Evolutionary conservation across 2,329 filamentous ascomycete species (phyloP).

Genomic region (Neonectria ditissima): DNA sequence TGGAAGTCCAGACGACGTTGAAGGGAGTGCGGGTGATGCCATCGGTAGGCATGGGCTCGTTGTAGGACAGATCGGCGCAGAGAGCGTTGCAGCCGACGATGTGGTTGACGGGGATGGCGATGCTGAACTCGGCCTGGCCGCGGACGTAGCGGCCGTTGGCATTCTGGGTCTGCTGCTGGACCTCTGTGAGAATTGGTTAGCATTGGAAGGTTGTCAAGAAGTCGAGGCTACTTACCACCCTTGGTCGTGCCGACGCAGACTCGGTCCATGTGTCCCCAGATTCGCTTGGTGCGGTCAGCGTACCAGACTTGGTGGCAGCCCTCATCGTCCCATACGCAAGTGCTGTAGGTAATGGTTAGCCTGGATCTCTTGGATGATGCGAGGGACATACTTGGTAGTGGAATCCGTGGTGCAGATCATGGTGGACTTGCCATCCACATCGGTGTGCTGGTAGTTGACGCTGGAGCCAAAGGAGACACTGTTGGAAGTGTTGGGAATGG

Average conservation of each 20-base stretch:
- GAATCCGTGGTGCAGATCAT: slow-evolving; percentile 21
- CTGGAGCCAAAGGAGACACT: slow-evolving; percentile 14
- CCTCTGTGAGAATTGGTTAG: slow-evolving; percentile 9
- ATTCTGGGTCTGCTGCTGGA: slow-evolving; percentile 28
- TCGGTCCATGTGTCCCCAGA: slow-evolving; percentile 24
- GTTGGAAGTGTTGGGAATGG: slow-evolving; percentile 1
- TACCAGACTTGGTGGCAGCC: slow-evolving; percentile 20
- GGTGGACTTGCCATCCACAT: not conserved
- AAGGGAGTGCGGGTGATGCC: slow-evolving; percentile 13
- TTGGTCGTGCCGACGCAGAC: slow-evolving; percentile 23
- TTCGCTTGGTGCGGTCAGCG: slow-evolving; percentile 24
- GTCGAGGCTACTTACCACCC: slow-evolving; percentile 2
- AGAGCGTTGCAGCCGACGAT: slow-evolving; percentile 29
- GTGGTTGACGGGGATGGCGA: slow-evolving; percentile 25
- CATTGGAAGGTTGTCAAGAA: no score
- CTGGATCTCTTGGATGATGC: no score
- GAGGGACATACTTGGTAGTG: slow-evolving; percentile 13
- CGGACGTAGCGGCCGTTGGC: slow-evolving; percentile 25
- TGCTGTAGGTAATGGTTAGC: slow-evolving; percentile 2
- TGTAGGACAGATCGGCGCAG: slow-evolving; percentile 20
- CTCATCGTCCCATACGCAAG: slow-evolving; percentile 18
- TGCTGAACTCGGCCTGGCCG: slow-evolving; percentile 30
- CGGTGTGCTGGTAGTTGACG: slow-evolving; percentile 19
- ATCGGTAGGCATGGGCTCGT: slow-evolving; percentile 18
- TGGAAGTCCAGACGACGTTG: slow-evolving; percentile 1